phyloP scores from a whole-genome alignment of 1,139 yeast genomes.

The Hansenula anomala region DNA sequence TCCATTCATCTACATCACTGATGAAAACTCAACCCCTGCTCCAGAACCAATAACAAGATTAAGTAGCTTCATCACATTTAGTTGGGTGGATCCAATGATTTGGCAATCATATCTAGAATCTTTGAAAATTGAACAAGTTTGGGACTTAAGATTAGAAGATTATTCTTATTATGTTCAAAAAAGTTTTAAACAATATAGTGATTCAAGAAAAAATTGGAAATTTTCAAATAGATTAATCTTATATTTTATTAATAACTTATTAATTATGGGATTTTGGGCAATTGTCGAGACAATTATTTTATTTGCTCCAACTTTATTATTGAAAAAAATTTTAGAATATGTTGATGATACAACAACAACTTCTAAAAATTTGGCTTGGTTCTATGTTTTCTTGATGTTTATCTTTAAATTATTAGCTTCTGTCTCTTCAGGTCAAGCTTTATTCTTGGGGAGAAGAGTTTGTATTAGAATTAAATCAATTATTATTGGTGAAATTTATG shows the following conservation, averaged over 20 bases:
- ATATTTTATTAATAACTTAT: conserved; percentile 58
- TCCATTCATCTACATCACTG: conserved; percentile 44
- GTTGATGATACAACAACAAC: conserved; percentile 66
- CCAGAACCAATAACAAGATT: conserved; percentile 68
- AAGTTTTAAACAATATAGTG: conserved; percentile 45
- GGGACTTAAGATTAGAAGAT: conserved; percentile 84
- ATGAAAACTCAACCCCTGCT: conserved; percentile 51
- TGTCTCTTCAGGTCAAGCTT: conserved; percentile 69
- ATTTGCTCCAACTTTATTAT: conserved; percentile 75
- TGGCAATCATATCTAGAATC: conserved; percentile 58
- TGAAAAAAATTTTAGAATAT: conserved; percentile 75
- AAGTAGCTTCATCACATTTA: conserved; percentile 57
- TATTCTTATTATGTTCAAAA: conserved; percentile 68
- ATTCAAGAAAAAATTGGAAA: conserved; percentile 35
- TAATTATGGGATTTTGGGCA: conserved; percentile 72
- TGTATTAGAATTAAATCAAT: conserved; percentile 89
- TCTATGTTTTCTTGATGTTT: conserved; percentile 74
- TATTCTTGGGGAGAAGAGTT: conserved; percentile 87
- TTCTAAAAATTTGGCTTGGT: conserved; percentile 82
- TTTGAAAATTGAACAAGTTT: conserved; percentile 60
- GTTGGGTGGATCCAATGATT: conserved; percentile 73
- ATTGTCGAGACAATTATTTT: conserved; percentile 56
- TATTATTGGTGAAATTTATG: conserved; percentile 85
- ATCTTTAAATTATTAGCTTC: conserved; percentile 58
- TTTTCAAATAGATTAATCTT: conserved; percentile 56